Conservation (phyloP, 352 stramenopile species). For the Pythium dissimile region DNA sequence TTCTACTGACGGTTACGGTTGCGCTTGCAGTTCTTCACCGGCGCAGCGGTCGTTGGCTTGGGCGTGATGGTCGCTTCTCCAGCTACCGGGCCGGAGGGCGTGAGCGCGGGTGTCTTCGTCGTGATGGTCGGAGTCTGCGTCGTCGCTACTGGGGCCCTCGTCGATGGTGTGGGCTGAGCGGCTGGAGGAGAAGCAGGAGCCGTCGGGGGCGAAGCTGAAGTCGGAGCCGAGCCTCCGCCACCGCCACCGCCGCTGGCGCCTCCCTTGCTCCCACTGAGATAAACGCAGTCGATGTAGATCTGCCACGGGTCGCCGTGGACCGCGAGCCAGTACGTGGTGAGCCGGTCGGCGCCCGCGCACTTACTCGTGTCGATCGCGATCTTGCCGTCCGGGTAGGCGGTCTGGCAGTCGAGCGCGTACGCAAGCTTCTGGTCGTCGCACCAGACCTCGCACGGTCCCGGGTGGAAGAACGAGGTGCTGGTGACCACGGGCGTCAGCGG, state of each 20-base stretch:
- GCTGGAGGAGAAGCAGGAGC: not conserved
- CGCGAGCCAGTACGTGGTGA: constrained; percentile 54
- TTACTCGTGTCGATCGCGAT: constrained; percentile 42
- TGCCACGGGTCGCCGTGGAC: constrained; percentile 52
- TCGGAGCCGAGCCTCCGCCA: not conserved
- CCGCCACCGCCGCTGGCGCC: constrained; percentile 3
- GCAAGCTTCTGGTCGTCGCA: constrained; percentile 47
- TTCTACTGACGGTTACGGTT: not conserved
- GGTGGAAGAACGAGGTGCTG: constrained; percentile 49
- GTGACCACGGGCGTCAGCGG: constrained; percentile 33
- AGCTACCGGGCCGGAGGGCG: not conserved
- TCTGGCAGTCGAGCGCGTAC: constrained; percentile 44
- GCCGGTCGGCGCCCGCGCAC: constrained; percentile 36
- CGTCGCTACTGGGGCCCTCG: not conserved
- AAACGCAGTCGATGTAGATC: constrained; percentile 60
- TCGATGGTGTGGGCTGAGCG: not conserved
- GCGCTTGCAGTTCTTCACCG: constrained; percentile 17
- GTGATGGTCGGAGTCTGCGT: constrained; percentile 2
- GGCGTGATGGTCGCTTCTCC: constrained; percentile 1
- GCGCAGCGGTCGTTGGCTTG: constrained; percentile 4
- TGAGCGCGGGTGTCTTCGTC: not conserved
- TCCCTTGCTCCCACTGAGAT: constrained; percentile 22
- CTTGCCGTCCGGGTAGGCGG: constrained; percentile 26
- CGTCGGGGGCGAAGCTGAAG: not conserved
- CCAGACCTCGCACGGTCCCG: constrained; percentile 56